phyloP scores from a whole-genome alignment of 768 basidiomycete genomes.

The Candolleomyces eurysporus region DNA sequence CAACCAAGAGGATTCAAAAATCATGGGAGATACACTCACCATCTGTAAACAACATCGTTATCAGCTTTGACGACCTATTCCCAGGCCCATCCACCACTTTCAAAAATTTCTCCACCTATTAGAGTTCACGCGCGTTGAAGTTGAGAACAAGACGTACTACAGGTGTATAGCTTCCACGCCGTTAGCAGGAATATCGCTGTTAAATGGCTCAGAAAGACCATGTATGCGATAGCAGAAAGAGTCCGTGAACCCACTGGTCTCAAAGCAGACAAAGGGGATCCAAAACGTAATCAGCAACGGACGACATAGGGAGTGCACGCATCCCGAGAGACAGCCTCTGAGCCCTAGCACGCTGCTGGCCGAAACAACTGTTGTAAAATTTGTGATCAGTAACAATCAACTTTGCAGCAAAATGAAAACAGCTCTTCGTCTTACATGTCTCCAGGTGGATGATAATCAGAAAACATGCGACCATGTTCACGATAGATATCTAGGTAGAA shows the following conservation, averaged over 20 bases:
- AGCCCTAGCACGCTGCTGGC: slow-evolving; percentile 13
- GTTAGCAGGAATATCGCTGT: slow-evolving; percentile 20
- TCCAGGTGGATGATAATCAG: slow-evolving; percentile 16
- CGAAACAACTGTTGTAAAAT: slow-evolving; percentile 12
- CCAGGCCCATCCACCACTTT: not conserved
- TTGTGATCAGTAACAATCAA: not conserved
- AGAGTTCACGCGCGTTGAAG: not conserved
- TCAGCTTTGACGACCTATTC: not conserved
- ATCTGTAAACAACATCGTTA: slow-evolving; percentile 13
- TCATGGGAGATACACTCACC: slow-evolving; percentile 5
- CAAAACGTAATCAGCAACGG: slow-evolving; percentile 21
- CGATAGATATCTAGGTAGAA: slow-evolving; percentile 13
- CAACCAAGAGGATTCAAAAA: not conserved
- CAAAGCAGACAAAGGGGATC: slow-evolving; percentile 19
- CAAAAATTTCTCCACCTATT: not conserved
- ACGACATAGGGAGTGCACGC: slow-evolving; percentile 16
- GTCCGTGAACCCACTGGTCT: slow-evolving; percentile 15
- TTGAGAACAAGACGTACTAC: slow-evolving; percentile 11
- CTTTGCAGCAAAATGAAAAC: not conserved
- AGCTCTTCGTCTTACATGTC: slow-evolving; percentile 14
- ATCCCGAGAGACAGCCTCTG: slow-evolving; percentile 20
- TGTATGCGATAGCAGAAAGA: not conserved
- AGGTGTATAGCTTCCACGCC: slow-evolving; percentile 18
- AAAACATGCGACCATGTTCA: slow-evolving; percentile 20
- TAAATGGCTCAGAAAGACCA: not conserved